A percentile compares a stretch with the other conserved stretches of the same genome.
These are phyloP conservation scores for Diplotaxis tenuifolia DNA, from an alignment of 345 rosid species.

Conservation along the genomic window DNA sequence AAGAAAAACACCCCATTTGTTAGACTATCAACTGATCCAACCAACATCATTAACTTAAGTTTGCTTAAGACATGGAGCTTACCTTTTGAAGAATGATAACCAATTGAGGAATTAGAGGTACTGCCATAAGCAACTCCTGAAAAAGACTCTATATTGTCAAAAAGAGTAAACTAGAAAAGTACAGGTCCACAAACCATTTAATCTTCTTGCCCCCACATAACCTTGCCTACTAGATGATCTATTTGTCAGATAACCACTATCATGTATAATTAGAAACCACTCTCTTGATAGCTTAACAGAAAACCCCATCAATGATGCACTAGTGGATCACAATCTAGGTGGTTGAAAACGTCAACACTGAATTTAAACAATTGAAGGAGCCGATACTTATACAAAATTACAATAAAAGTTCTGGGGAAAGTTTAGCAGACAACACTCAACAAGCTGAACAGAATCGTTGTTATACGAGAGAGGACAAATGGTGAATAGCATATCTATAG, in stretches of 20 bases:
- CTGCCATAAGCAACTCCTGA: slow-evolving; percentile 93
- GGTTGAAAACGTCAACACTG: not conserved
- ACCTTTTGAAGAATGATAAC: slow-evolving; percentile 91
- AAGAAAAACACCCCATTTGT: not conserved
- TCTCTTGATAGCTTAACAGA: not conserved
- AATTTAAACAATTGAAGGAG: not conserved
- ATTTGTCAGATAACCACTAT: slow-evolving; percentile 8
- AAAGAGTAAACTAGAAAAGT: slow-evolving; percentile 10
- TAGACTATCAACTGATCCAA: slow-evolving; percentile 10
- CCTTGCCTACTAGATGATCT: not conserved
- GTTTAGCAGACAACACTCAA: not conserved
- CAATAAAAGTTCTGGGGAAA: not conserved
- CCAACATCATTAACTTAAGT: slow-evolving; percentile 7
- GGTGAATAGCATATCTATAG: not conserved
- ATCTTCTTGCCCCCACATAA: slow-evolving; percentile 6
- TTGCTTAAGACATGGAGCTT: slow-evolving; percentile 40
- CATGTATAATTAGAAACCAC: not conserved
- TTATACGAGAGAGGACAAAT: not conserved
- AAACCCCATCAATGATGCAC: not conserved
- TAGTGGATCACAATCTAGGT: not conserved
- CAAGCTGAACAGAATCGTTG: not conserved
- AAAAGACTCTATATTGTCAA: slow-evolving; percentile 63
- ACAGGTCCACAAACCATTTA: slow-evolving; percentile 6
- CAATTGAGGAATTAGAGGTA: slow-evolving; percentile 74
- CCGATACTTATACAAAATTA: not conserved